These are phyloP conservation scores for Stagonosporopsis rhizophila DNA, from an alignment of 2,329 filamentous ascomycete genomes.

Conservation along the genomic window DNA sequence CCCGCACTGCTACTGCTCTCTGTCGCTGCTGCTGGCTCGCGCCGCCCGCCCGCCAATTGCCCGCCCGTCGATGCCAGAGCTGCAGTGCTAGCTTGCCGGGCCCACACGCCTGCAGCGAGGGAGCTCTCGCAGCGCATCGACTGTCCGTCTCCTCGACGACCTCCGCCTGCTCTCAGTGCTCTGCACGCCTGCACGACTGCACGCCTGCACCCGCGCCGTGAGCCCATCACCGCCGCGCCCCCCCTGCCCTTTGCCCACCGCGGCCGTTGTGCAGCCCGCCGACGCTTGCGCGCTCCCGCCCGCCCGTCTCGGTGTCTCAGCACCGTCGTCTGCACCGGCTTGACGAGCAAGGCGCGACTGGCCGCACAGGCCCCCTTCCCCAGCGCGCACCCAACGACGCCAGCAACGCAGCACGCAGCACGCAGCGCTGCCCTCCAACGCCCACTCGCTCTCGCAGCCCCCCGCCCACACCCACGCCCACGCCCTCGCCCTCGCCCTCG, in stretches of 20 bases:
- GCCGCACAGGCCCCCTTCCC: slow-evolving; percentile 18
- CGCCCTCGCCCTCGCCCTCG: too few species aligned
- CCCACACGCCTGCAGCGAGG: slow-evolving; percentile 5
- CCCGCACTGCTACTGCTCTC: not conserved
- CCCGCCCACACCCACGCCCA: too few species aligned
- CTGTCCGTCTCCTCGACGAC: slow-evolving; percentile 7
- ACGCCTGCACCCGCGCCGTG: not conserved
- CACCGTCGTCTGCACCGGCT: not conserved
- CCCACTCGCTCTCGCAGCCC: not conserved
- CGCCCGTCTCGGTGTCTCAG: too few species aligned
- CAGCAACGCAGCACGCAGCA: slow-evolving; percentile 1
- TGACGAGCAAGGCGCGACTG: slow-evolving; percentile 18
- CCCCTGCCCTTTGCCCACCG: too few species aligned
- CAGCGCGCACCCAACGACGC: slow-evolving; percentile 13
- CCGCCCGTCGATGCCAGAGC: slow-evolving; percentile 7
- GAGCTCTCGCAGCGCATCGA: slow-evolving; percentile 10
- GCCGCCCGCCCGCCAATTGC: slow-evolving; percentile 11
- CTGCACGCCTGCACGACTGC: not conserved
- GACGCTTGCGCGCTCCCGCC: not conserved
- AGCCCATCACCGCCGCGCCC: not conserved
- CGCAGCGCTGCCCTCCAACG: not conserved
- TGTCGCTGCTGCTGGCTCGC: too few species aligned
- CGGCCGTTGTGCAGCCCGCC: not conserved
- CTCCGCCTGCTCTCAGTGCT: not conserved
- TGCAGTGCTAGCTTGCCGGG: not conserved